A percentile compares a stretch with the other conserved stretches of the same genome.
Conservation (phyloP, 2,329 filamentous ascomycete species). For the Mollisiaceae sp. region DNA sequence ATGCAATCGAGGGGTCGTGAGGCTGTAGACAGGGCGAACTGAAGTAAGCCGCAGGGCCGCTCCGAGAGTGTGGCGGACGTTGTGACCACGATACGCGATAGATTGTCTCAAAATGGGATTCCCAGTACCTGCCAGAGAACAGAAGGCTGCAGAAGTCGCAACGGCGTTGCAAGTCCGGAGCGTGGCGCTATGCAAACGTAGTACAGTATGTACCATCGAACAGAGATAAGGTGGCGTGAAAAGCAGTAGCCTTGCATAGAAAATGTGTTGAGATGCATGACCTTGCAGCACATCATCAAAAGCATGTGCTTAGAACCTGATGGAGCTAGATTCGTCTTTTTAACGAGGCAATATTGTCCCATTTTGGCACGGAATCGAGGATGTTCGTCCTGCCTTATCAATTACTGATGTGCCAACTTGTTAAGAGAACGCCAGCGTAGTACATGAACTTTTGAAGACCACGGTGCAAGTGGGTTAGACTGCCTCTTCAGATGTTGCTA, state of each 20-base stretch:
- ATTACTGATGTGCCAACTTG: no score
- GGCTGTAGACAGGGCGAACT: not conserved
- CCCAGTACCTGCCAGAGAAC: not conserved
- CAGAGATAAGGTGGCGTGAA: constrained; percentile 7
- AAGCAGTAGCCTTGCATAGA: constrained; percentile 5
- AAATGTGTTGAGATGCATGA: constrained; percentile 6
- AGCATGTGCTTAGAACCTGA: not conserved
- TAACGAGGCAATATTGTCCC: not conserved
- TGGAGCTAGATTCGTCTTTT: not conserved
- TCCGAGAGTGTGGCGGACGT: not conserved
- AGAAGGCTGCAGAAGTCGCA: not conserved
- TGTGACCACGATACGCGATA: not conserved
- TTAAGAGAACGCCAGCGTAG: no score
- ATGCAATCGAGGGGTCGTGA: constrained; percentile 1
- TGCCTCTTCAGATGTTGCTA: no score
- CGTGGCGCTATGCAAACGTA: constrained; percentile 2
- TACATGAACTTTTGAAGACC: no score
- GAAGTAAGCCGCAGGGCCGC: not conserved
- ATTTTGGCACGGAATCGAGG: not conserved
- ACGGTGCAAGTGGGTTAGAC: no score
- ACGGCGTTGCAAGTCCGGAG: constrained; percentile 4
- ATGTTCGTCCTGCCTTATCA: not conserved
- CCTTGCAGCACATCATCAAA: constrained; percentile 1
- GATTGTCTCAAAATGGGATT: not conserved
- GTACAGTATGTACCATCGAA: not conserved